These are phyloP conservation scores for Capsicum chinense DNA, from an alignment of 257 asterid genomes.

Conservation along the genomic window DNA sequence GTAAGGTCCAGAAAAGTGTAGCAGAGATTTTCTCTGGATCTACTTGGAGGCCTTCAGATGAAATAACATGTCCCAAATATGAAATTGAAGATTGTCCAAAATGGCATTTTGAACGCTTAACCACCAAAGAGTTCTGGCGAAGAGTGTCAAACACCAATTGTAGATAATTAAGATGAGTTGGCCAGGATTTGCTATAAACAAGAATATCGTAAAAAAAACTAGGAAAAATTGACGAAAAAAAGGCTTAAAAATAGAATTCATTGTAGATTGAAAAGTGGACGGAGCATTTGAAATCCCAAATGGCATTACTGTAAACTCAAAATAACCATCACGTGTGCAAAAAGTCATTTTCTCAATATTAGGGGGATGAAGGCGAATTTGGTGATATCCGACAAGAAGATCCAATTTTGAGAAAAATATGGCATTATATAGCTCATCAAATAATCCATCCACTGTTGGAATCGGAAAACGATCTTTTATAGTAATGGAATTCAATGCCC, in stretches of 20 bases:
- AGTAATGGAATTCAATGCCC: background rate
- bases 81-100: background rate
- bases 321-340: background rate
- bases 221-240: background rate
- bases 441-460: background rate
- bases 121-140: background rate
- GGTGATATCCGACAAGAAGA: background rate
- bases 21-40: background rate
- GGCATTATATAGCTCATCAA: background rate
- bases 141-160: too few relatives aligned
- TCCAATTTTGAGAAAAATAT: background rate
- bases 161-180: too few relatives aligned
- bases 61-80: background rate
- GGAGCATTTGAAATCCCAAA: background rate
- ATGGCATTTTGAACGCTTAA: background rate
- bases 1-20: background rate
- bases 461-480: background rate
- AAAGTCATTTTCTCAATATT: background rate
- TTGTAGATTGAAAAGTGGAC: background rate
- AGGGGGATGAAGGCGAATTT: background rate
- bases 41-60: background rate
- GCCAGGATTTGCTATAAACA: background rate
- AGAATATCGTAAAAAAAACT: background rate
- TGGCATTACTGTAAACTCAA: background rate
- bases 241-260: background rate